phyloP scores from a whole-genome alignment of 352 stramenopile genomes.

The Globisporangium parvum region DNA sequence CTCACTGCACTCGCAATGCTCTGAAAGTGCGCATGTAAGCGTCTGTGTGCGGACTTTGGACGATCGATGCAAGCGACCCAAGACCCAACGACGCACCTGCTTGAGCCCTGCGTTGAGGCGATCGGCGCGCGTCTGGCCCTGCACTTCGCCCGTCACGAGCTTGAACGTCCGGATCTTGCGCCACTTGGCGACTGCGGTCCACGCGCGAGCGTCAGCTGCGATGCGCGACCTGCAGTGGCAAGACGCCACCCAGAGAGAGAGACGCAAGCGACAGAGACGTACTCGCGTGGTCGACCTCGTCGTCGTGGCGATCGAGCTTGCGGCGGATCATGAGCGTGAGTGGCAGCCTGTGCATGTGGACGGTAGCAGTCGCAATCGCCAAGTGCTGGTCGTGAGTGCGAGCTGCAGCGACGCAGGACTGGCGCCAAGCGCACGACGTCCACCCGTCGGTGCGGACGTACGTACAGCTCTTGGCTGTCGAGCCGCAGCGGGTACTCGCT shows the following conservation, averaged over 20 bases:
- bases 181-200: conserved; percentile 49
- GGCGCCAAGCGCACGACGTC: background rate
- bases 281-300: conserved; percentile 42
- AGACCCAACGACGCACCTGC: conserved; percentile 18
- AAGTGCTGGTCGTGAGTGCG: background rate
- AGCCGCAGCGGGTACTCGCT: conserved; percentile 52
- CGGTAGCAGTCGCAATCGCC: too few relatives aligned
- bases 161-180: conserved; percentile 70
- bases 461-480: conserved; percentile 71
- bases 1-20: conserved; percentile 12
- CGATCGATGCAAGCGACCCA: too few relatives aligned
- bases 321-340: conserved; percentile 67
- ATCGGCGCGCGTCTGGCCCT: conserved; percentile 51
- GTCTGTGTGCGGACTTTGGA: background rate
- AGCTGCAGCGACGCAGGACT: background rate
- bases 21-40: background rate
- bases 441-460: background rate
- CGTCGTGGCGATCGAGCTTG: conserved; percentile 45
- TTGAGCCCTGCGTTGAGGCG: conserved; percentile 48
- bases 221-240: background rate
- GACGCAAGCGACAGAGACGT: too few relatives aligned
- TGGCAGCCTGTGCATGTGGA: too few relatives aligned
- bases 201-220: conserved; percentile 1
- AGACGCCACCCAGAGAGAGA: too few relatives aligned
- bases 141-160: conserved; percentile 51